Conservation (phyloP, 441 rosid species). For the Viola pubescens region DNA sequence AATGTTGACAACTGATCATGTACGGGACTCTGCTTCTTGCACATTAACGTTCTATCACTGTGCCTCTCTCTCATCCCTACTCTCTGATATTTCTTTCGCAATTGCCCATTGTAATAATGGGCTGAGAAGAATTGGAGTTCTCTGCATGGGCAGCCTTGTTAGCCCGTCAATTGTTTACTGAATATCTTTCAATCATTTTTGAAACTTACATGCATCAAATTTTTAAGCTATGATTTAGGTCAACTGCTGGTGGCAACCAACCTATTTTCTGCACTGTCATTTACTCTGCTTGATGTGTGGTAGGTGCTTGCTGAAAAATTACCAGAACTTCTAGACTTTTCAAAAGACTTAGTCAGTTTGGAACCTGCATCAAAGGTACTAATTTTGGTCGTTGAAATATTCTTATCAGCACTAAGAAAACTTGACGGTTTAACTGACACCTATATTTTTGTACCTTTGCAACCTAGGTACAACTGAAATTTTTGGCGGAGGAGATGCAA, state of each 20-base stretch:
- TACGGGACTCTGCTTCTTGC: too few species aligned
- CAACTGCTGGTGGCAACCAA: too few species aligned
- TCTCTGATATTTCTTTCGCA: too few species aligned
- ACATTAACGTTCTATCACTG: too few species aligned
- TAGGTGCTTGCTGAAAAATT: conserved; percentile 86
- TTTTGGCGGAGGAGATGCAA: conserved; percentile 95
- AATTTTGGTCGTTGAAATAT: conserved; percentile 6
- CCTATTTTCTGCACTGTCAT: background rate
- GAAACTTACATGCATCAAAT: background rate
- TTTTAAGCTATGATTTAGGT: background rate
- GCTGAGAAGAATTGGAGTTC: too few species aligned
- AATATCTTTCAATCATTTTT: too few species aligned
- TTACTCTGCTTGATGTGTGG: conserved; percentile 21
- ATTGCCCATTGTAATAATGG: too few species aligned
- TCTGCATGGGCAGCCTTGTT: too few species aligned
- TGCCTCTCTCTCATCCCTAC: too few species aligned
- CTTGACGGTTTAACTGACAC: conserved; percentile 16
- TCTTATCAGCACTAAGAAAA: background rate
- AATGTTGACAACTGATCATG: too few species aligned
- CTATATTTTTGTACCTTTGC: conserved; percentile 15
- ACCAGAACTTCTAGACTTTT: conserved; percentile 81
- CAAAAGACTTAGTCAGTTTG: conserved; percentile 55
- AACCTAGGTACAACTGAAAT: conserved; percentile 82
- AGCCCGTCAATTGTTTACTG: too few species aligned
- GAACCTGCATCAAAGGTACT: conserved; percentile 81